Base-by-base conservation (phyloP, 345 rosid species). In the Eucalyptus regnans region DNA sequence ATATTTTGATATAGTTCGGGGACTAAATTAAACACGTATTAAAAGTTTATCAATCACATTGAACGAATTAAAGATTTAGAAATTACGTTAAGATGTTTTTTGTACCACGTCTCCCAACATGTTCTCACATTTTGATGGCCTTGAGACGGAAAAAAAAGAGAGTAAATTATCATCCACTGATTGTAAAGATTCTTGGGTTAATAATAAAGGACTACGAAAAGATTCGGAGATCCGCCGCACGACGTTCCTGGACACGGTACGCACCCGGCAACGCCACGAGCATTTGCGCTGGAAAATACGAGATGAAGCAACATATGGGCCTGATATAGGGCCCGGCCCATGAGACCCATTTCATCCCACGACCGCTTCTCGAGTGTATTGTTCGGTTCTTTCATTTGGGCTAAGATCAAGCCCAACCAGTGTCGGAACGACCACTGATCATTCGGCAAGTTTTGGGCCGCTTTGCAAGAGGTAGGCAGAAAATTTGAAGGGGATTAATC, bases 11-110 rank as follows among this genome's bases (percentile, higher is more conserved):
- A 43, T 43, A 43, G 7, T 43, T 43, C 7, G 1, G 56, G 0
- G 17, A 18, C 3, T 52, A 52, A 52, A 52, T 18, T 52, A 9
- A 52, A 52, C 2, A 1, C 18, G 8, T 0, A 18, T 52, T 0
- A 52, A 3, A 52, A 3, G 20, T 18, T 18, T 52, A 51, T 0
- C 7, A 7, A 51, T 16, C 4, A 51, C 20, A 51, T 1, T 6
- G 5, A 51, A 51, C 3, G 6, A 51, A 16, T 16, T 16, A 16
- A 51, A 51, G 16, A 0, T 2, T 50, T 50, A 51, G 56, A 51
- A 7, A 51, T 51, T 51, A 51, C 7, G 8, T 7, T 8, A 51
- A 23, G 9, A 52, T 52, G 9, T 52, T 52, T n/a, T 52, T 52
- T 7, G 25, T 52, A 7, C 1, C 58, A 8, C 20, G 20, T 52